Base-by-base conservation (phyloP, 208 protist species). In the Leishmania mexicana region DNA sequence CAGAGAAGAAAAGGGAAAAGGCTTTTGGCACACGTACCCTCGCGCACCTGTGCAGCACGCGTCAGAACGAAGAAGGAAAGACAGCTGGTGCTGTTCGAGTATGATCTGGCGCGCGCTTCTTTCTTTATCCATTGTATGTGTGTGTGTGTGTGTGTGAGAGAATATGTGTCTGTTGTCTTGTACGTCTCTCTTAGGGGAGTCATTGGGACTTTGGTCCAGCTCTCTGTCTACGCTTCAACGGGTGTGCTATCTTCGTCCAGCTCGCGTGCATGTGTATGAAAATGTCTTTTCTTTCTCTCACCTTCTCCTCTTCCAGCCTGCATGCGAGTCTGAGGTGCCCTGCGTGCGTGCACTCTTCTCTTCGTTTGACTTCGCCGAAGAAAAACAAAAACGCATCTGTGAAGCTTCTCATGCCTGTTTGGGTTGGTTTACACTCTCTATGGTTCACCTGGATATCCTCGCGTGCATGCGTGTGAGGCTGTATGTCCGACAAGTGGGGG, bases 71-170 rank as follows among this genome's bases (percentile, higher is more conserved):
- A 67, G 7, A 13, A 35, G n/a, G 5, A 17, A n/a, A 35, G 62
- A 35, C n/a, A 31, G 3, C 31, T 11, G 31, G 13, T 31, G 15
- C 31, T 17, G 62, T 31, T 67, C 31, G n/a, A 21, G 31, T 11
- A 67, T 67, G 62, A n/a, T 21, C 31, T 67, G 31, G 13, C 10
- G n/a, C 42, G 76, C 64, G 11, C 51, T 24, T 79, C 47, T 38
- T 64, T 83, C 49, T 85, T 71, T 71, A 79, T 71, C 31, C 31
- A 40, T 67, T 64, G n/a, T 64, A 28, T 31, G 7, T 28, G 58
- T 8, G 58, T 64, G 28, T 64, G 13, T 64, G 58, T n/a, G 8
- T n/a, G 28, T 64, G 58, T 64, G 31, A 0, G 31, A 0, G 31
- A 35, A 35, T 64, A n/a, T 64, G 58, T n/a, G 8, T n/a, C 58